Conservation (phyloP, 192 early-diverging fungal genomes). For the Diversispora eburnea region DNA sequence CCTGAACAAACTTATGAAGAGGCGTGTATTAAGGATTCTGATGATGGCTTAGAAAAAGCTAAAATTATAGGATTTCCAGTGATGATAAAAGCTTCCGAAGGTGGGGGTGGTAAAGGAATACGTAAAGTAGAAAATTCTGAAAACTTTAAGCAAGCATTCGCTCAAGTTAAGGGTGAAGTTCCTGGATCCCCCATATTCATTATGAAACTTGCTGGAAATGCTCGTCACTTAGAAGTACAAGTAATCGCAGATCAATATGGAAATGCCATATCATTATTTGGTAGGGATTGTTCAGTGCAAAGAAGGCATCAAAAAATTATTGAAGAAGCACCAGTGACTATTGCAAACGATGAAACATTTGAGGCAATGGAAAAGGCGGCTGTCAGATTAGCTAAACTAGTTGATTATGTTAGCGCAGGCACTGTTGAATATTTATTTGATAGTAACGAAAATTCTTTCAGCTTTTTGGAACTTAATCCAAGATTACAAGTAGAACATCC, state of each 20-base stretch:
- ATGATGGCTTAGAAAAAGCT: conserved; percentile 82
- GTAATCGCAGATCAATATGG: conserved; percentile 94
- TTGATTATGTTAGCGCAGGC: conserved; percentile 93
- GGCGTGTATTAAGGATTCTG: conserved; percentile 81
- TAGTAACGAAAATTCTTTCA: conserved; percentile 80
- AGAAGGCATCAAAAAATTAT: conserved; percentile 99
- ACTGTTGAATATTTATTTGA: conserved; percentile 97
- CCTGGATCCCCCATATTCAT: conserved; percentile 98
- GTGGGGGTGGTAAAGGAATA: conserved; percentile 98
- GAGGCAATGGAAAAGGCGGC: conserved; percentile 94
- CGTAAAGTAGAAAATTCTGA: conserved; percentile 80
- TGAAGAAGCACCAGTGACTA: conserved; percentile 94
- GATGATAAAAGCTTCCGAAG: conserved; percentile 99
- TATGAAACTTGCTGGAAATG: conserved; percentile 94
- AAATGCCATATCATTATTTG: conserved; percentile 97
- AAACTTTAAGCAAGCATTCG: conserved; percentile 73
- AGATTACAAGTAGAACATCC: conserved; percentile 99
- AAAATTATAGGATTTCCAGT: conserved; percentile 91
- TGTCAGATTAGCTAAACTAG: conserved; percentile 89
- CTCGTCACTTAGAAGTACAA: conserved; percentile 96
- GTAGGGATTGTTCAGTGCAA: conserved; percentile 97
- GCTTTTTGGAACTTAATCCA: conserved; percentile 97
- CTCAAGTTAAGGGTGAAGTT: conserved; percentile 90
- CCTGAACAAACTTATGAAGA: conserved; percentile 74
- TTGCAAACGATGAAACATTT: conserved; percentile 73